phyloP scores from a whole-genome alignment of 1,139 yeast species.

The Wickerhamomyces sp. region DNA sequence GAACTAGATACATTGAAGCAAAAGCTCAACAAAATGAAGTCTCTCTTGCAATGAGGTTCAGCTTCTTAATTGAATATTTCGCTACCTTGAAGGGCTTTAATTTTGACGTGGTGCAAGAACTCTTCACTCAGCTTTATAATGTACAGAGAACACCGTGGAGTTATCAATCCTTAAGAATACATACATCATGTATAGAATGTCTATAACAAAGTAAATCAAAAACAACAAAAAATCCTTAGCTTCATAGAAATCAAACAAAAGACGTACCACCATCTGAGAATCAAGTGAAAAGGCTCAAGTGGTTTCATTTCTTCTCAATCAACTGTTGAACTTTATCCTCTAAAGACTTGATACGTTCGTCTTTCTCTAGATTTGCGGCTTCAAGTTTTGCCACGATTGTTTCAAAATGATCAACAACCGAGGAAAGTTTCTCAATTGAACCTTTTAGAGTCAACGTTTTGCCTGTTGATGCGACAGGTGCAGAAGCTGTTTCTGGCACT shows the following conservation, averaged over 20 bases:
- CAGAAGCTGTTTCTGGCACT: conserved; percentile 16
- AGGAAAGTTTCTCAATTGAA: conserved; percentile 60
- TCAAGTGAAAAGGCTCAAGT: background rate
- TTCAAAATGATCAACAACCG: conserved; percentile 52
- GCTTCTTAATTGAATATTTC: too few relatives aligned
- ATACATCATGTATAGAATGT: too few relatives aligned
- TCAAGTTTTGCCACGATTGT: conserved; percentile 46
- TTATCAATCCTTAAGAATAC: too few relatives aligned
- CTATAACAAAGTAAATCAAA: too few relatives aligned
- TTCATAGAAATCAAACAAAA: background rate
- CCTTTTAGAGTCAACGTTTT: conserved; percentile 57
- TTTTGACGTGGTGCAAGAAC: too few relatives aligned
- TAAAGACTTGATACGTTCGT: conserved; percentile 44
- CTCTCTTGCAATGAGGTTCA: too few relatives aligned
- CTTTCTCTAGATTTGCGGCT: conserved; percentile 55
- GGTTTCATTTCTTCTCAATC: conserved; percentile 19
- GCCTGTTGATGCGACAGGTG: conserved; percentile 21
- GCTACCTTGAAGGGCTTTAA: too few relatives aligned
- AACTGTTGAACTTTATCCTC: conserved; percentile 40
- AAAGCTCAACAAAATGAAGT: too few relatives aligned
- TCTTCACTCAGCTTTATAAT: too few relatives aligned
- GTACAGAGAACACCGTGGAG: too few relatives aligned
- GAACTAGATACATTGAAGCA: too few relatives aligned
- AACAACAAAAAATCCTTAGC: too few relatives aligned
- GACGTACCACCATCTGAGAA: background rate